Conservation (phyloP, 2,329 filamentous ascomycete species). For the Colletotrichum navitas region DNA sequence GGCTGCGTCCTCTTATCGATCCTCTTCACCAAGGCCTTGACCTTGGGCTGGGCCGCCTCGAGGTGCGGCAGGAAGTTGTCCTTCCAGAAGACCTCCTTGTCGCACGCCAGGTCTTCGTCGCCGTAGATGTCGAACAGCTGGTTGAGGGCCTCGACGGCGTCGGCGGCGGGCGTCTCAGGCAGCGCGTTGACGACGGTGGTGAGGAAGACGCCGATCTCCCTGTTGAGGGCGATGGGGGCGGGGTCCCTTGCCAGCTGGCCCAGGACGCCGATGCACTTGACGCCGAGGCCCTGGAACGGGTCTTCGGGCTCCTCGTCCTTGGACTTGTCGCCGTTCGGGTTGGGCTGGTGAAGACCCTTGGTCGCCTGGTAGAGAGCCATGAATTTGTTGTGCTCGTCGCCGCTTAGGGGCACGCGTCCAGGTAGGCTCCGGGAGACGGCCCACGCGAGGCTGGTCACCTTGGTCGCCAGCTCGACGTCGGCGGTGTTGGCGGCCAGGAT, state of each 20-base stretch:
- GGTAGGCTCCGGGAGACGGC: slow-evolving; percentile 69
- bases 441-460: slow-evolving; percentile 75
- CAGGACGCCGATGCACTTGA: slow-evolving; percentile 76
- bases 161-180: slow-evolving; percentile 67
- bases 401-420: slow-evolving; percentile 60
- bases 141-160: slow-evolving; percentile 73
- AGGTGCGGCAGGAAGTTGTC: slow-evolving; percentile 71
- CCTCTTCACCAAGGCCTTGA: slow-evolving; percentile 68
- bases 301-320: slow-evolving; percentile 56
- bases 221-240: slow-evolving; percentile 66
- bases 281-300: slow-evolving; percentile 71
- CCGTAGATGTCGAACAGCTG: slow-evolving; percentile 77
- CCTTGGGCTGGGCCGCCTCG: slow-evolving; percentile 65
- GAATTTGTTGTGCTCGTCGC: slow-evolving; percentile 71
- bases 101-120: slow-evolving; percentile 69
- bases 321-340: slow-evolving; percentile 25
- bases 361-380: slow-evolving; percentile 75
- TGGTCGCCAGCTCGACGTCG: slow-evolving; percentile 71
- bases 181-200: slow-evolving; percentile 65
- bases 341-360: slow-evolving; percentile 50
- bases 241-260: slow-evolving; percentile 72
- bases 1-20: slow-evolving; percentile 70
- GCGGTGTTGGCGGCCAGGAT: slow-evolving; percentile 72
- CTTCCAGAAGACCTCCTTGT: slow-evolving; percentile 74
- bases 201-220: slow-evolving; percentile 74